phyloP scores from a whole-genome alignment of 1,284 basidiomycete species.

The Trichosporon sp. region DNA sequence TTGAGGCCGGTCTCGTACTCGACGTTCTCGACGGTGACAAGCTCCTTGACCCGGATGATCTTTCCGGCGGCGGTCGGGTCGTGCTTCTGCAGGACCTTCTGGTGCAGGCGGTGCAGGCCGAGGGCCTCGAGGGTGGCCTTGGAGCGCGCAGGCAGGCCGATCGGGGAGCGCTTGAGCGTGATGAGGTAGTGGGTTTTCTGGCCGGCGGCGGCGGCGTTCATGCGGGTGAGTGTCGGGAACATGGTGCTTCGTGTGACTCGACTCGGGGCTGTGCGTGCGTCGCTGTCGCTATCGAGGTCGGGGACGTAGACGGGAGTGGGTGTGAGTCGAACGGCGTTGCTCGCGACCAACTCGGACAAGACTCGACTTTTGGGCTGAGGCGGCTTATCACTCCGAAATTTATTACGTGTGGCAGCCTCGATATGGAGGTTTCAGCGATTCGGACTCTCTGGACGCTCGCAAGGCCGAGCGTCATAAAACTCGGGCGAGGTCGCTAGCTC shows the following conservation, averaged over 20 bases:
- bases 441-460: not conserved
- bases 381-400: not conserved
- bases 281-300: not conserved
- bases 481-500: not conserved
- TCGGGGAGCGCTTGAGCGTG: conserved; percentile 53
- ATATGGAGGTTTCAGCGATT: not conserved
- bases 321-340: not conserved
- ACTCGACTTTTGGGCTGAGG: not conserved
- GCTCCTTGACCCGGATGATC: conserved; percentile 55
- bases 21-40: conserved; percentile 54
- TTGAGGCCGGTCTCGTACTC: conserved; percentile 31
- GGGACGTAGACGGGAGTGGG: not conserved
- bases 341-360: not conserved
- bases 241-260: conserved; percentile 8
- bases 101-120: conserved; percentile 51
- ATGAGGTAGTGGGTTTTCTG: conserved; percentile 50
- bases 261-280: not conserved
- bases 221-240: conserved; percentile 14
- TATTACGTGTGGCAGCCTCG: conserved; percentile 7
- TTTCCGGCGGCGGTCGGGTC: conserved; percentile 48
- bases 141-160: conserved; percentile 50
- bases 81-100: conserved; percentile 51
- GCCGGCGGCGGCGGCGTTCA: conserved; percentile 11
- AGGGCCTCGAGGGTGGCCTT: conserved; percentile 50
- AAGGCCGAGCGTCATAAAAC: not conserved